Evolutionary conservation across 2,329 filamentous ascomycete genomes (phyloP).

Genomic region (Zymoseptoria brevis): DNA sequence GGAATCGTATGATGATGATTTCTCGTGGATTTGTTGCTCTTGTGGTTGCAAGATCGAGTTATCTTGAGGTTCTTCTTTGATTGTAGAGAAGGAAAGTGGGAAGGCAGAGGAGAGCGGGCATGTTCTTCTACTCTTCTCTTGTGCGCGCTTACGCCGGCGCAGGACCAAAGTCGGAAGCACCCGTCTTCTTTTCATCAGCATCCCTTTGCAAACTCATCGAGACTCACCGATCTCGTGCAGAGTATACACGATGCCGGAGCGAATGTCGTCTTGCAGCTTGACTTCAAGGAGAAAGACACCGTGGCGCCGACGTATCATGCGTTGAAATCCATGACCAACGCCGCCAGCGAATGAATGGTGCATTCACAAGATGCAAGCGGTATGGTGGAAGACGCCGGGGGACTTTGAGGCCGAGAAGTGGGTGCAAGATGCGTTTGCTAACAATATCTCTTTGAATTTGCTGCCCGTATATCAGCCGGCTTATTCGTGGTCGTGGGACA

Average conservation of each 20-base stretch:
- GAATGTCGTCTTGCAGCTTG: constrained; percentile 15
- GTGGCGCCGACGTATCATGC: constrained; percentile 16
- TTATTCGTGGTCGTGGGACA: constrained; percentile 6
- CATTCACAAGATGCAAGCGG: constrained; percentile 14
- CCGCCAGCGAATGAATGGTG: constrained; percentile 11
- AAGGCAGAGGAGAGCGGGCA: too few species aligned
- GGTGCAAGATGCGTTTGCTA: constrained; percentile 14
- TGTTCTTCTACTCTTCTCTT: too few species aligned
- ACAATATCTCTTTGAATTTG: constrained; percentile 1
- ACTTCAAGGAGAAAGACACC: constrained; percentile 14
- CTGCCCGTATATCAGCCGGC: constrained; percentile 13
- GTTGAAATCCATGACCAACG: constrained; percentile 8
- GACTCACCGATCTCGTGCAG: constrained; percentile 3
- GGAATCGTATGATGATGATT: too few species aligned
- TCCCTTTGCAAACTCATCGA: too few species aligned
- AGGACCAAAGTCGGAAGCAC: too few species aligned
- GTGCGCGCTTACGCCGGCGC: too few species aligned
- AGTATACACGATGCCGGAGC: constrained; percentile 12
- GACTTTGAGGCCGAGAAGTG: constrained; percentile 13
- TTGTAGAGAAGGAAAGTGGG: too few species aligned
- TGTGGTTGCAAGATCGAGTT: too few species aligned
- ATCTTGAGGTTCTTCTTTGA: too few species aligned
- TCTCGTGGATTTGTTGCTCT: too few species aligned
- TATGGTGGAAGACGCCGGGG: constrained; percentile 10
- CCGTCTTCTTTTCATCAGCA: too few species aligned